These are phyloP conservation scores for Vaucheria bursata DNA, from an alignment of 352 stramenopile genomes.

Conservation along the genomic window DNA sequence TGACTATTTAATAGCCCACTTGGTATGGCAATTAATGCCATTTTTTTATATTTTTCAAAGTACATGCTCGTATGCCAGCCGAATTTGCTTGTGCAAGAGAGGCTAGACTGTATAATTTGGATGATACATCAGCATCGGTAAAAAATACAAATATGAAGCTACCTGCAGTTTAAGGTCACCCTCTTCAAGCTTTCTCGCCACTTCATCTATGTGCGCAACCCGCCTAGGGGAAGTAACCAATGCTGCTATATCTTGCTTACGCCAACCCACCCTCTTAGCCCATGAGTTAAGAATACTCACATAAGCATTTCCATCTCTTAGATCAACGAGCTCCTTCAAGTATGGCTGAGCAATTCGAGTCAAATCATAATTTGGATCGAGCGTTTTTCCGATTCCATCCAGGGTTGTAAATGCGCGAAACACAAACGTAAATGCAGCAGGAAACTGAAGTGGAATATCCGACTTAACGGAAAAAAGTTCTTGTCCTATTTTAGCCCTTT, in stretches of 20 bases:
- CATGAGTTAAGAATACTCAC: slow-evolving; percentile 49
- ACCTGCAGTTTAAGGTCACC: slow-evolving; percentile 67
- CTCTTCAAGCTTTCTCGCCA: slow-evolving; percentile 58
- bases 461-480: slow-evolving; percentile 69
- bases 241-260: slow-evolving; percentile 26
- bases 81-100: too few relatives aligned
- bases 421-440: slow-evolving; percentile 73
- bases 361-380: slow-evolving; percentile 65
- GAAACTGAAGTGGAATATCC: slow-evolving; percentile 72
- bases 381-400: slow-evolving; percentile 70
- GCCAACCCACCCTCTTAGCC: slow-evolving; percentile 43
- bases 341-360: slow-evolving; percentile 67
- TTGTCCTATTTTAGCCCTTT: slow-evolving; percentile 57
- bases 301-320: slow-evolving; percentile 55
- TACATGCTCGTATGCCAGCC: too few relatives aligned
- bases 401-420: slow-evolving; percentile 70
- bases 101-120: too few relatives aligned
- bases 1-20: too few relatives aligned
- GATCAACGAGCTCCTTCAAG: slow-evolving; percentile 68
- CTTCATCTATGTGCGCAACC: slow-evolving; percentile 67
- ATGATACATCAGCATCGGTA: too few relatives aligned
- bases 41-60: too few relatives aligned
- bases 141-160: background rate
- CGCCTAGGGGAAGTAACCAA: slow-evolving; percentile 59
- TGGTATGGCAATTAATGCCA: too few relatives aligned